These are phyloP conservation scores for Dryadomyces quercivorus DNA, from an alignment of 2,329 filamentous ascomycete species.

Conservation along the genomic window DNA sequence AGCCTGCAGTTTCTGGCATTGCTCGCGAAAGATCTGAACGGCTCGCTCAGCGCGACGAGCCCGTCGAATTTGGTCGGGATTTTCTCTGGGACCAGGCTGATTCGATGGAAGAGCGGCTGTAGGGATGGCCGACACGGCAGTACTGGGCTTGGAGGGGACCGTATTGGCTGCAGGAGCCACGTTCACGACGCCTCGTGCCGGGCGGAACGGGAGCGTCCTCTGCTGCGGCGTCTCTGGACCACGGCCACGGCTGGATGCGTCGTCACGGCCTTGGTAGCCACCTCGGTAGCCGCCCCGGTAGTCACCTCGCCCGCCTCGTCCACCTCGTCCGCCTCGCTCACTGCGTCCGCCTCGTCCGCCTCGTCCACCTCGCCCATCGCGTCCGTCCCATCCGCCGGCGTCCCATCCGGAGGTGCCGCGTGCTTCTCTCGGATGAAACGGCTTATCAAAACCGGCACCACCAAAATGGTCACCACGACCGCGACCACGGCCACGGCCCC, in stretches of 20 bases:
- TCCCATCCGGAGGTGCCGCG: background rate
- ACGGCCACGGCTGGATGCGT: background rate
- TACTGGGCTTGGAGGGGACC: background rate
- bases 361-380: background rate
- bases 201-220: no score
- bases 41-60: constrained; percentile 12
- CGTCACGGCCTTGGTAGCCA: background rate
- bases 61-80: constrained; percentile 5
- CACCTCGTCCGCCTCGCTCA: background rate
- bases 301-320: no score
- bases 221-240: no score
- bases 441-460: background rate
- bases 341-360: background rate
- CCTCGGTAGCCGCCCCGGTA: no score
- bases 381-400: background rate
- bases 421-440: background rate
- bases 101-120: background rate
- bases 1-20: constrained; percentile 7
- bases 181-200: no score
- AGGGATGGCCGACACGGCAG: background rate
- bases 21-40: constrained; percentile 9
- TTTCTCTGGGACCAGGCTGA: background rate
- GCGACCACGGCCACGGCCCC: constrained; percentile 1
- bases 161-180: no score
- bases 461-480: background rate